phyloP scores from a whole-genome alignment of 495 filamentous ascomycete genomes.

The Hypomontagnella monticulosa region DNA sequence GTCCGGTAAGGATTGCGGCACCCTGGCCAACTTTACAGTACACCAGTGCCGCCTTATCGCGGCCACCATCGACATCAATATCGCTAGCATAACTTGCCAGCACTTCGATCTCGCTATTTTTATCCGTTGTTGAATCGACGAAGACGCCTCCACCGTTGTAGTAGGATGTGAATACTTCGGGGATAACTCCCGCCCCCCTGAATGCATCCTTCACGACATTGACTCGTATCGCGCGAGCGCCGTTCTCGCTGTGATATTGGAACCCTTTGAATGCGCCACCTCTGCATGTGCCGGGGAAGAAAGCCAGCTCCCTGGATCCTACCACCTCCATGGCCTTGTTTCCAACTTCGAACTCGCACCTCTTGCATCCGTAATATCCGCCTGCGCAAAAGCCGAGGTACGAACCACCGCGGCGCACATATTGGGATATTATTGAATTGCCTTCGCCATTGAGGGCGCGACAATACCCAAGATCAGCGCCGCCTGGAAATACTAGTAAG shows the following conservation, averaged over 20 bases:
- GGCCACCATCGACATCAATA: conserved; percentile 80
- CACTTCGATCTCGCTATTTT: conserved; percentile 75
- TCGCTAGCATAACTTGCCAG: conserved; percentile 82
- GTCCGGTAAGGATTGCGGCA: conserved; percentile 79
- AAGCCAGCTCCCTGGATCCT: conserved; percentile 84
- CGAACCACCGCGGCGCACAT: conserved; percentile 82
- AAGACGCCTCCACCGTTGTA: conserved; percentile 98
- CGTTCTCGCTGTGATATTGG: conserved; percentile 87
- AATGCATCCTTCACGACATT: conserved; percentile 71
- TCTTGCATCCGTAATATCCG: conserved; percentile 84
- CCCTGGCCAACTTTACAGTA: conserved; percentile 92
- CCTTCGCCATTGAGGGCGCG: conserved; percentile 86
- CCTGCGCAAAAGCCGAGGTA: conserved; percentile 96
- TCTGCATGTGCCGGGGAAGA: conserved; percentile 87
- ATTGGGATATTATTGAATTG: conserved; percentile 83
- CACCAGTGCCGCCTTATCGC: conserved; percentile 78
- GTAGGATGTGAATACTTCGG: conserved; percentile 76
- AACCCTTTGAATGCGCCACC: conserved; percentile 92
- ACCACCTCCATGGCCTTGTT: conserved; percentile 84
- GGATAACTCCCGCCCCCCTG: conserved; percentile 59
- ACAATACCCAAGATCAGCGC: conserved; percentile 94
- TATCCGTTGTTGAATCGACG: conserved; percentile 74
- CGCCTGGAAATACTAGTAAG: conserved; percentile 90
- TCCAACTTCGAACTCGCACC: conserved; percentile 92
- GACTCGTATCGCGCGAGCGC: conserved; percentile 77